Conservation (phyloP, 2,329 filamentous ascomycete genomes). For the Ceratocystis huliohia region DNA sequence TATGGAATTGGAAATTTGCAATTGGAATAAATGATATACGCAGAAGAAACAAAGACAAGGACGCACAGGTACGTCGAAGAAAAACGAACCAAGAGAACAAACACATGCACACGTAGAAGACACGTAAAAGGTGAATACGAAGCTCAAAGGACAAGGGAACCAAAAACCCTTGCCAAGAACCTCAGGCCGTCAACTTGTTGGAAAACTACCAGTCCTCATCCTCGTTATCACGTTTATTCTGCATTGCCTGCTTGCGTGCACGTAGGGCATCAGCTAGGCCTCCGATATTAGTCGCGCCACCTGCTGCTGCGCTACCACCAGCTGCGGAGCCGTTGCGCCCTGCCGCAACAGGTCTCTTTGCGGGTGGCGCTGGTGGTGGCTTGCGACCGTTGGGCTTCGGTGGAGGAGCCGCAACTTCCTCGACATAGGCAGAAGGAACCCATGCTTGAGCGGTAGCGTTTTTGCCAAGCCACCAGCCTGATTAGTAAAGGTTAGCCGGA, state of each 20-base stretch:
- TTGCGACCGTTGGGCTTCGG: constrained; percentile 43
- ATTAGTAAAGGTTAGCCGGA: not conserved
- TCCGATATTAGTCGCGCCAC: constrained; percentile 58
- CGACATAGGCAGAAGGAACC: constrained; percentile 87
- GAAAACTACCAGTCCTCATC: constrained; percentile 53
- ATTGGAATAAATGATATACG: not conserved
- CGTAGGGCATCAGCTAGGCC: constrained; percentile 68
- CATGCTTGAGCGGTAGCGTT: constrained; percentile 64
- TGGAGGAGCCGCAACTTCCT: constrained; percentile 56
- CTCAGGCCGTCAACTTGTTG: too few species aligned
- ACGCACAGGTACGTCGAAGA: constrained; percentile 22
- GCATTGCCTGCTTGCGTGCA: constrained; percentile 65
- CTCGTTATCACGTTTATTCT: constrained; percentile 53
- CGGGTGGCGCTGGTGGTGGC: constrained; percentile 62
- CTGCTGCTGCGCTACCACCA: constrained; percentile 43
- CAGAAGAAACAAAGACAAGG: constrained; percentile 21
- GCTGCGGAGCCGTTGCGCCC: constrained; percentile 60
- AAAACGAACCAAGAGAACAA: constrained; percentile 21
- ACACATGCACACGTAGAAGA: constrained; percentile 10
- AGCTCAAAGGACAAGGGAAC: not conserved
- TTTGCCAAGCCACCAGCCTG: constrained; percentile 95
- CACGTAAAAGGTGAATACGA: not conserved
- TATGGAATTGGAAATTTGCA: not conserved
- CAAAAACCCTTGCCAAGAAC: not conserved
- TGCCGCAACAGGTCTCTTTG: constrained; percentile 60